A percentile compares a stretch with the other conserved stretches of the same genome.
These are phyloP conservation scores for Firmiana major DNA, from an alignment of 345 rosid species.

Conservation along the genomic window DNA sequence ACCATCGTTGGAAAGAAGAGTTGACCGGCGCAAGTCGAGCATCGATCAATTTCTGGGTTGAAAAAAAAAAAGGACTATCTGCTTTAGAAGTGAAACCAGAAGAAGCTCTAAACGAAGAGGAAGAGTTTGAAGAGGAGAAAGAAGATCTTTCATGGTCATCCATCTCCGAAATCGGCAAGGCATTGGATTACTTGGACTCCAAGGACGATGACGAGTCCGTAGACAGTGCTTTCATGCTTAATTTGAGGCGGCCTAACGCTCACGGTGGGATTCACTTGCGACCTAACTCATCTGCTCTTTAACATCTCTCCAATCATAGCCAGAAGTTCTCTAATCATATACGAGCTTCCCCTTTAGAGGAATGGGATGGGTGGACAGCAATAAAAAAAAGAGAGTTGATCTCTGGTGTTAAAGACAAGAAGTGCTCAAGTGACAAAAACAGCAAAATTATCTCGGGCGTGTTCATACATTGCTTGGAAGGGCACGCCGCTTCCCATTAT, in stretches of 20 bases:
- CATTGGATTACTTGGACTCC: slow-evolving; percentile 11
- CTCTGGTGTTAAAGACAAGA: no score
- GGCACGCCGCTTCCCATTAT: no score
- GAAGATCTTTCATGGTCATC: slow-evolving; percentile 58
- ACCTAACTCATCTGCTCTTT: slow-evolving; percentile 54
- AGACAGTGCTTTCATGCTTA: slow-evolving; percentile 49
- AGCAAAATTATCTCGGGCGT: no score
- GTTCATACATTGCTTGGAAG: no score
- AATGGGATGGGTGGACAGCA: no score
- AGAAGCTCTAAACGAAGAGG: slow-evolving; percentile 8
- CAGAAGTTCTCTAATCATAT: no score
- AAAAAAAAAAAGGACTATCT: slow-evolving; percentile 8
- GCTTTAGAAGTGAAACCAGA: not conserved
- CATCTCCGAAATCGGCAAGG: slow-evolving; percentile 34
- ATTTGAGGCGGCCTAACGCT: slow-evolving; percentile 70
- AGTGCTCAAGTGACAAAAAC: no score
- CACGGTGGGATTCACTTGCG: slow-evolving; percentile 75
- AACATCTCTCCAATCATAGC: slow-evolving; percentile 67
- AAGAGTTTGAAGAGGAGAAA: no score
- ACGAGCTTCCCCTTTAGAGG: slow-evolving; percentile 91
- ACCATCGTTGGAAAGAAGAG: no score
- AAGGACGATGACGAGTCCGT: slow-evolving; percentile 26
- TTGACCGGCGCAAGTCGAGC: no score
- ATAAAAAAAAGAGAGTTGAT: no score
- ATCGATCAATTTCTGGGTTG: no score